A percentile compares a stretch with the other conserved stretches of the same genome.
Evolutionary conservation across 192 early-diverging fungal genomes (phyloP).

Genomic region (Cladochytrium replicatum): DNA sequence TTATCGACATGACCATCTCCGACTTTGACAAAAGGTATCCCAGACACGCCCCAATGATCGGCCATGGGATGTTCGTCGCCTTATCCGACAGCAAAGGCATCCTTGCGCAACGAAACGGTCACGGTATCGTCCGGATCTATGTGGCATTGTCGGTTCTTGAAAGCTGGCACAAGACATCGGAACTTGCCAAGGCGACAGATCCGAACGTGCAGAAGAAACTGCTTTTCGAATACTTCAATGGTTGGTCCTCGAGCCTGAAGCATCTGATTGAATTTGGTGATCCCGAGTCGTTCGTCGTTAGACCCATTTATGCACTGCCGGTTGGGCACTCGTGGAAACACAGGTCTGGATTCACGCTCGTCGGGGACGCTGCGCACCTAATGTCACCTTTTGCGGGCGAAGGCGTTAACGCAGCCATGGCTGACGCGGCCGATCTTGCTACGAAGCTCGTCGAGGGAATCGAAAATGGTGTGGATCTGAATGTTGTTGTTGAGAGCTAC

Average conservation of each 20-base stretch:
- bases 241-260: too few relatives aligned
- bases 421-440: constrained; percentile 12
- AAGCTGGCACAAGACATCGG: constrained; percentile 13
- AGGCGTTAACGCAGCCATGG: constrained; percentile 14
- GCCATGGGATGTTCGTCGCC: constrained; percentile 25
- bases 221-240: too few relatives aligned
- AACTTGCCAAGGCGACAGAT: too few relatives aligned
- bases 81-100: constrained; percentile 19
- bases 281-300: too few relatives aligned
- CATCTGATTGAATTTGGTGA: too few relatives aligned
- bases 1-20: constrained; percentile 24
- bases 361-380: constrained; percentile 36
- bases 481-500: too few relatives aligned
- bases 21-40: constrained; percentile 22
- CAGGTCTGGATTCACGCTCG: constrained; percentile 21
- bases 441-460: neutral
- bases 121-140: constrained; percentile 20
- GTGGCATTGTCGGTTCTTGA: constrained; percentile 19
- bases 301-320: constrained; percentile 25
- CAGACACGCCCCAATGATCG: constrained; percentile 15
- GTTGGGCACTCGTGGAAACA: constrained; percentile 15
- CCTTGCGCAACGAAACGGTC: constrained; percentile 24
- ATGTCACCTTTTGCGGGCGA: constrained; percentile 15
- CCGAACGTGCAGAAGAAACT: too few relatives aligned
- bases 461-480: too few relatives aligned